phyloP scores from a whole-genome alignment of 2,329 filamentous ascomycete species.

The Hypoxylon sp. region DNA sequence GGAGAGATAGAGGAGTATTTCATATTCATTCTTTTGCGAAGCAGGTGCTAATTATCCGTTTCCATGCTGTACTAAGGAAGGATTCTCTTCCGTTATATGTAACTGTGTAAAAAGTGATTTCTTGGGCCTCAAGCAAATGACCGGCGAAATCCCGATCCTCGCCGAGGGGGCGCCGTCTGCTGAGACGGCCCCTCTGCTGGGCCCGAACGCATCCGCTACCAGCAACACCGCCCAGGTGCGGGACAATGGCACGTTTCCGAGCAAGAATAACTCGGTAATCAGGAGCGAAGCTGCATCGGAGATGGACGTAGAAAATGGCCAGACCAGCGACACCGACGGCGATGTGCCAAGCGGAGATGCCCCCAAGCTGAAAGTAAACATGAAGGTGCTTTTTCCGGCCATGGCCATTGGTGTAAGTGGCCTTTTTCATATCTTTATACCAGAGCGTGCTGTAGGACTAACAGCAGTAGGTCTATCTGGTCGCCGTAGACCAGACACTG shows the following conservation, averaged over 20 bases:
- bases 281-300: constrained; percentile 3
- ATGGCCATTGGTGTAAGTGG: constrained; percentile 50
- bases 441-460: neutral
- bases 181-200: constrained; percentile 51
- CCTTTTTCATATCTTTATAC: neutral
- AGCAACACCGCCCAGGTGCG: constrained; percentile 29
- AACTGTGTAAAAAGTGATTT: constrained; percentile 3
- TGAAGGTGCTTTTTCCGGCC: constrained; percentile 50
- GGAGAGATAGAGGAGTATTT: neutral
- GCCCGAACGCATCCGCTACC: constrained; percentile 36
- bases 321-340: constrained; percentile 49
- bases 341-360: constrained; percentile 51
- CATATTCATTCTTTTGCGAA: neutral
- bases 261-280: constrained; percentile 13
- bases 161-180: constrained; percentile 34
- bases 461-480: constrained; percentile 75
- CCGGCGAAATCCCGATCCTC: constrained; percentile 26
- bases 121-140: constrained; percentile 30
- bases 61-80: neutral
- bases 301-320: constrained; percentile 51
- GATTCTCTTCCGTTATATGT: neutral
- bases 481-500: constrained; percentile 82
- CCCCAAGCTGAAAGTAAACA: constrained; percentile 48
- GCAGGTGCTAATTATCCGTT: neutral
- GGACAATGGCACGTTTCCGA: constrained; percentile 45